phyloP scores from a whole-genome alignment of 2,329 filamentous ascomycete species.

The Colletotrichum lupini region DNA sequence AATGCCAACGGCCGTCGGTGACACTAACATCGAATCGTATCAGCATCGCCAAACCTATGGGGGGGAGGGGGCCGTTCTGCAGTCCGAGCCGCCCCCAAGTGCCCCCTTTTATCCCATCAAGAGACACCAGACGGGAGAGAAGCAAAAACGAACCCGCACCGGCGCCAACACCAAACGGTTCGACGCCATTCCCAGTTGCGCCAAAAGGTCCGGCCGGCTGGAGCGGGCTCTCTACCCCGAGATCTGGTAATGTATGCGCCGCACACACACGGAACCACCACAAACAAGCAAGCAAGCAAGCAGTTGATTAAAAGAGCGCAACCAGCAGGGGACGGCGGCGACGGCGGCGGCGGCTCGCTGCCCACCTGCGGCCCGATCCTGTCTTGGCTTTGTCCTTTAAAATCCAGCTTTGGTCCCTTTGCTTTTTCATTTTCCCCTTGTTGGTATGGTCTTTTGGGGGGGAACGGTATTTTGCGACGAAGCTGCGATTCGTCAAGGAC shows the following conservation, averaged over 20 bases:
- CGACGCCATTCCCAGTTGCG: background rate
- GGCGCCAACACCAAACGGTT: background rate
- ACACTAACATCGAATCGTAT: slow-evolving; percentile 9
- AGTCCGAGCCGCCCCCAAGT: background rate
- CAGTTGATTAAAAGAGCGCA: background rate
- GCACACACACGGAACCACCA: background rate
- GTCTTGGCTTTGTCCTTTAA: slow-evolving; percentile 19
- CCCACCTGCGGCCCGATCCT: slow-evolving; percentile 31
- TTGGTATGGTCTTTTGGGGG: background rate
- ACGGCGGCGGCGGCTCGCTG: background rate
- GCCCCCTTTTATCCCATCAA: background rate
- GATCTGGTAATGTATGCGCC: slow-evolving; percentile 28
- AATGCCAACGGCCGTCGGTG: background rate
- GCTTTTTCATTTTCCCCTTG: slow-evolving; percentile 1
- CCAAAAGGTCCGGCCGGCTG: slow-evolving; percentile 1
- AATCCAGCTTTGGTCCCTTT: slow-evolving; percentile 3
- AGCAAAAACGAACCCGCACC: background rate
- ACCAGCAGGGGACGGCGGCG: too few relatives aligned
- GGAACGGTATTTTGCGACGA: background rate
- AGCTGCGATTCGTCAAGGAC: slow-evolving; percentile 9
- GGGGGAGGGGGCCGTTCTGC: background rate
- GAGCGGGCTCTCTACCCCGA: slow-evolving; percentile 7
- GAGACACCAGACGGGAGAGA: background rate
- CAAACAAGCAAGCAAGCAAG: too few relatives aligned
- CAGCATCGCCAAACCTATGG: background rate